A percentile compares a stretch with the other conserved stretches of the same genome.
Evolutionary conservation across 345 rosid species (phyloP).

Genomic region (Sonneratia caseolaris): DNA sequence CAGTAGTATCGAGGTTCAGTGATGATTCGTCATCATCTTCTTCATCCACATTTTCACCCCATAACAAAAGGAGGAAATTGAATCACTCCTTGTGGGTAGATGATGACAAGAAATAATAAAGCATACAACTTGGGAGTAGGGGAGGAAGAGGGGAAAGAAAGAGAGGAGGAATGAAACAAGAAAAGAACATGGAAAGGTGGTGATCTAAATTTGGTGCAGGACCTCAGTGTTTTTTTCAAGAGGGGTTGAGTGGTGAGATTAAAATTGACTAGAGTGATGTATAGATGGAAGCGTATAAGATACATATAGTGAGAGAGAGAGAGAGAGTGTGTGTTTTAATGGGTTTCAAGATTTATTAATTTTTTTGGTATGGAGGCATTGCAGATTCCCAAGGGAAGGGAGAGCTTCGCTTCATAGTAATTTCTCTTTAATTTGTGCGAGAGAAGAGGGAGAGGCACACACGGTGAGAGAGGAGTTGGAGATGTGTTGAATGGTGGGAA

Average conservation of each 20-base stretch:
- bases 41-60: conserved; percentile 33
- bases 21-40: conserved; percentile 26
- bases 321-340: conserved; percentile 11
- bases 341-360: conserved; percentile 17
- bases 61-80: conserved; percentile 64
- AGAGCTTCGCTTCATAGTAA: background rate
- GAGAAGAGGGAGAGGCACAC: too few species aligned
- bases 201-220: conserved; percentile 7
- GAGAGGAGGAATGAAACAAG: conserved; percentile 2
- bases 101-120: conserved; percentile 34
- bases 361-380: conserved; percentile 34
- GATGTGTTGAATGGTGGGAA: background rate
- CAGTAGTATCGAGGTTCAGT: conserved; percentile 38
- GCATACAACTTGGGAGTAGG: background rate
- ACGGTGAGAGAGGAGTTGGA: too few species aligned
- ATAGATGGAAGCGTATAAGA: conserved; percentile 22
- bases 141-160: too few species aligned
- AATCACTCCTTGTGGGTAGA: conserved; percentile 53
- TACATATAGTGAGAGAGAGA: conserved; percentile 28
- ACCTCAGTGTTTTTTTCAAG: too few species aligned
- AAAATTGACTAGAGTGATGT: conserved; percentile 28
- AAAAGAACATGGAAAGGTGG: background rate
- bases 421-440: too few species aligned
- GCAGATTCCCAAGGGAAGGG: conserved; percentile 88
- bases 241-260: conserved; percentile 10